These are phyloP conservation scores for Simmondsia chinensis DNA, from an alignment of 148 eudicot genomes.

Conservation along the genomic window DNA sequence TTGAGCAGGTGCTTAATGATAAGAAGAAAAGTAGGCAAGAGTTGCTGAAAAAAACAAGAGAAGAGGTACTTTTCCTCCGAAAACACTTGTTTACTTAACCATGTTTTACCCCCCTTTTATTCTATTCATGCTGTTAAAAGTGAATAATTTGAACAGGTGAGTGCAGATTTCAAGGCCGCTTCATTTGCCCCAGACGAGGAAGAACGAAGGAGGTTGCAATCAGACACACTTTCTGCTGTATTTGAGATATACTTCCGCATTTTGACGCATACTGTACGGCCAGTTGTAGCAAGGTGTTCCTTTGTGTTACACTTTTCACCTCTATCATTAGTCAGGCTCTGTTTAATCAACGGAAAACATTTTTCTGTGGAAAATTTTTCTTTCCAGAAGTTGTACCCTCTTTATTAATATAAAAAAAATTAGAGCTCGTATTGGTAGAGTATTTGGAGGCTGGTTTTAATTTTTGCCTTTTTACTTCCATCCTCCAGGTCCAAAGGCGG, in stretches of 20 bases:
- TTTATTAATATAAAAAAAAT: too few species aligned
- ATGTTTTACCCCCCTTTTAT: neutral
- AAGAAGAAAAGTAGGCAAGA: slow-evolving; percentile 59
- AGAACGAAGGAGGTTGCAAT: slow-evolving; percentile 67
- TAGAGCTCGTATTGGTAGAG: too few species aligned
- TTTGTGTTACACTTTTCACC: too few species aligned
- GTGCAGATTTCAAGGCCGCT: slow-evolving; percentile 83
- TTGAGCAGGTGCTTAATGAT: slow-evolving; percentile 33
- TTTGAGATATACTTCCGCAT: slow-evolving; percentile 79
- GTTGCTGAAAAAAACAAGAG: slow-evolving; percentile 56
- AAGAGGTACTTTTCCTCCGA: slow-evolving; percentile 48
- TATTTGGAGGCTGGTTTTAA: too few species aligned
- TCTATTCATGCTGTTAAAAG: neutral
- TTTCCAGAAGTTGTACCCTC: too few species aligned
- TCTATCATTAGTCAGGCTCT: too few species aligned
- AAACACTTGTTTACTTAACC: neutral
- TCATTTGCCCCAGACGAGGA: slow-evolving; percentile 53
- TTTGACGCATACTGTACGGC: slow-evolving; percentile 56
- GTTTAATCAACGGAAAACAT: too few species aligned
- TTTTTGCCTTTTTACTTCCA: neutral
- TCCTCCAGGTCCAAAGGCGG: slow-evolving; percentile 35
- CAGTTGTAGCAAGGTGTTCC: slow-evolving; percentile 29
- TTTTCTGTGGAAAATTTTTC: too few species aligned
- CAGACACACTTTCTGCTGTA: slow-evolving; percentile 68
- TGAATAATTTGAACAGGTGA: slow-evolving; percentile 42